Percentiles rank a stretch among this genome's conserved stretches.
phyloP scores from a whole-genome alignment of 2,329 filamentous ascomycete species.

The Atkinsonella texensis region DNA sequence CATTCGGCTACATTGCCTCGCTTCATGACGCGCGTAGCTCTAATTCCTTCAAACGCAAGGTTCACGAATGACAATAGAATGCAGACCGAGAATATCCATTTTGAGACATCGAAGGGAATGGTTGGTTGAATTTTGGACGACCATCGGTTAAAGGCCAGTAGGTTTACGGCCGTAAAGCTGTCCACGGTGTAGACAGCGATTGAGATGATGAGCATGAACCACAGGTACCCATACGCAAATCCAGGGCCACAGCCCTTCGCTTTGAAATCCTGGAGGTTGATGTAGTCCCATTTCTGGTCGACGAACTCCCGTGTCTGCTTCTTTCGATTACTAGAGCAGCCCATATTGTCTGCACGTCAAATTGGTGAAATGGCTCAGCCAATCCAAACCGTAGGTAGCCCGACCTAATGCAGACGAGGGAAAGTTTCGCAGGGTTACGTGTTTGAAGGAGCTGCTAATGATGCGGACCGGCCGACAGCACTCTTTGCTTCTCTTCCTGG shows the following conservation, averaged over 20 bases:
- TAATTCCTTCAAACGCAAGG: conserved; percentile 65
- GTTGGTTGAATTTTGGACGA: conserved; percentile 69
- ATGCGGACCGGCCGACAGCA: conserved; percentile 29
- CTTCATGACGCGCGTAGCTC: conserved; percentile 68
- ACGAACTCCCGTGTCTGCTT: conserved; percentile 56
- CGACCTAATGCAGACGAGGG: neutral
- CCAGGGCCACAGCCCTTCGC: conserved; percentile 64
- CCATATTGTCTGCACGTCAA: conserved; percentile 38
- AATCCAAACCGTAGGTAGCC: neutral
- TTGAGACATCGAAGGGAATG: conserved; percentile 65
- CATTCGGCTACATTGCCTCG: conserved; percentile 81
- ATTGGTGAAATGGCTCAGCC: neutral
- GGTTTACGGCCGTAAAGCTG: conserved; percentile 83
- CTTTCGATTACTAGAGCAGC: conserved; percentile 48
- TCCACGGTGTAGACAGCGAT: conserved; percentile 80
- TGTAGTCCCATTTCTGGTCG: conserved; percentile 92
- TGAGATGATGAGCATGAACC: conserved; percentile 66
- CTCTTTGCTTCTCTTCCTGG: conserved; percentile 33
- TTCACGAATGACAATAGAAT: conserved; percentile 87
- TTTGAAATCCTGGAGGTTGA: conserved; percentile 68
- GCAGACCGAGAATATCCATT: conserved; percentile 90
- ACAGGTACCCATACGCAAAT: conserved; percentile 77
- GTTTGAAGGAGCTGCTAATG: conserved; percentile 4
- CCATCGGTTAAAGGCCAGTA: conserved; percentile 83
- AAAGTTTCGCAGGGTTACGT: neutral